phyloP scores from a whole-genome alignment of 768 basidiomycete species.

The Tricholoma terreum region DNA sequence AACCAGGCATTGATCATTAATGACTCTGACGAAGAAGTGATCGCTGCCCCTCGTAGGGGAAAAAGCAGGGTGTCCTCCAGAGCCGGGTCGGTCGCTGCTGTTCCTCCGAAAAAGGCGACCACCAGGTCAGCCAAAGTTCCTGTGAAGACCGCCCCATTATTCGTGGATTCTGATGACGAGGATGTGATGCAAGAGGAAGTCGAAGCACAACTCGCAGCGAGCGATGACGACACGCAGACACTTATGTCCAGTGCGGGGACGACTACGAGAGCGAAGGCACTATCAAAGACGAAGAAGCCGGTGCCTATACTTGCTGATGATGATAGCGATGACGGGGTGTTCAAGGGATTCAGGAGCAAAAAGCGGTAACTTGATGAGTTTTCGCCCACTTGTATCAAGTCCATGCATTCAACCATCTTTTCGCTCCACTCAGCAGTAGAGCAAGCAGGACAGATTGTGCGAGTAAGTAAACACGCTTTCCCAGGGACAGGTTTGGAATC shows the following conservation, averaged over 20 bases:
- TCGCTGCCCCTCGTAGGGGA: constrained; percentile 12
- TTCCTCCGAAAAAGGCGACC: constrained; percentile 16
- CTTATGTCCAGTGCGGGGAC: constrained; percentile 25
- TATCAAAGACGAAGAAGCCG: constrained; percentile 27
- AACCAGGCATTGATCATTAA: constrained; percentile 29
- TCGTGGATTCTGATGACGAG: constrained; percentile 45
- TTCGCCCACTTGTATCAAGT: background rate
- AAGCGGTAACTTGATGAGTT: constrained; percentile 4
- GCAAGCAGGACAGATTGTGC: too few species aligned
- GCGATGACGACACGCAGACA: constrained; percentile 20
- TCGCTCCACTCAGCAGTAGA: too few species aligned
- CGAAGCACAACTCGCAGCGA: constrained; percentile 21
- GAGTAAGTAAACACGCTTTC: too few species aligned
- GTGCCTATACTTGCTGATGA: constrained; percentile 50
- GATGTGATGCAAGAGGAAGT: constrained; percentile 19
- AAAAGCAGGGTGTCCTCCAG: constrained; percentile 28
- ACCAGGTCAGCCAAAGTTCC: constrained; percentile 21
- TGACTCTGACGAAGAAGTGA: constrained; percentile 39
- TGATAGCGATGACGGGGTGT: constrained; percentile 73
- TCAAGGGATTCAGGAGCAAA: constrained; percentile 55
- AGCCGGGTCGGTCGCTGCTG: constrained; percentile 17
- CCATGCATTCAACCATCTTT: too few species aligned
- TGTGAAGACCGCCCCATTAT: constrained; percentile 42
- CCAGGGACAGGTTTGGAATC: background rate
- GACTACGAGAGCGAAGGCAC: constrained; percentile 20